Evolutionary conservation across 2,329 filamentous ascomycete genomes (phyloP), one percentile per base, ranked within the genome.

Genomic region (Ophiosphaerella herpotricha): DNA sequence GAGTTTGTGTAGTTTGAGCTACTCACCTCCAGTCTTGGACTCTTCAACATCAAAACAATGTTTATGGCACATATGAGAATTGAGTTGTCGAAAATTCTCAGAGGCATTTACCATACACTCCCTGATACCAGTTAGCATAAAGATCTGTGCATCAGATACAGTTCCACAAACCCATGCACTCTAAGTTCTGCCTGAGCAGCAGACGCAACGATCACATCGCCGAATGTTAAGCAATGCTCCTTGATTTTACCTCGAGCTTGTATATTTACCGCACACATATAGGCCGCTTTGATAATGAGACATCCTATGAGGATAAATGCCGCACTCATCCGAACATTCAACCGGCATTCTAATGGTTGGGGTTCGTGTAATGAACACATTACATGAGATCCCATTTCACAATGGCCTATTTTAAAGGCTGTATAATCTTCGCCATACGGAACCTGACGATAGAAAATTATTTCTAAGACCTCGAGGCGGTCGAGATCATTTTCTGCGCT

Each of bases 31-130:
- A 0, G 60, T 66, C 26, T 54, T 58, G 0, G 62, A 63, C 8
- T 57, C 55, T 11, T 62, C 49, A 2, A 42, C 46, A 21, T 48
- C 54, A n/a, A 55, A 61, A 55, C 62, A 70, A 42, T 70, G 65
- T 42, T 67, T 68, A 46, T 70, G 68, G 41, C 67, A 71, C 7
- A 48, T 62, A 40, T 70, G 67, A 3, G 52, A 49, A 23, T 54
- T 57, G 1, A 46, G 36, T 42, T 58, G 54, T 18, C 65, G 57
- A 42, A 61, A 65, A n/a, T 50, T 61, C 16, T 70, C 61, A 8
- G 54, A 50, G 2, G 63, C 63, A 34, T 71, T 67, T n/a, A 70
- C 66, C 60, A 71, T 62, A 29, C 66, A 69, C 43, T 70, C 67
- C 7, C 60, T 66, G 12, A 13, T 11, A 7, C 32, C 2, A 11